Evolutionary conservation across 495 filamentous ascomycete species (phyloP), one percentile per base, ranked within the genome.

Genomic region (Chaetomium tenue): DNA sequence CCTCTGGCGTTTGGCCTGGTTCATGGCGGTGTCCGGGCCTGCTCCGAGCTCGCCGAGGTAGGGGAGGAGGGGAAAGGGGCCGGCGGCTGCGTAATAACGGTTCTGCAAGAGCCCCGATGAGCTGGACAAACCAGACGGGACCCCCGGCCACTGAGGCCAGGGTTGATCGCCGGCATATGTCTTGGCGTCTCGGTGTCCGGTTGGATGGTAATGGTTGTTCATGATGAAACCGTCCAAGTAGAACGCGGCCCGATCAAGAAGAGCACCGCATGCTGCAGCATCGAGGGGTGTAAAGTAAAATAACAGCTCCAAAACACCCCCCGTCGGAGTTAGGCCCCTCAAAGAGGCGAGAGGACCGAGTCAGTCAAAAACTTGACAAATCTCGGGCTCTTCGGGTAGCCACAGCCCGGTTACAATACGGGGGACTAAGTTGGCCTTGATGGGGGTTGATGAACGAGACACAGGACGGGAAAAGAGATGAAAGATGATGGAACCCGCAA

Each of bases 21-120:
- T 69, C 71, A 72, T 72, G 58, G 72, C 67, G 58, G 20, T 9
- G 16, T 47, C 42, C 11, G 47, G 28, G 39, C 5, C 42, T 57
- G 56, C n/a, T 44, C 60, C 26, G 37, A 58, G 22, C 47, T 46
- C 33, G 28, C 47, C 23, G 47, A 52, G 59, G 11, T 44, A 20
- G 26, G 61, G 23, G n/a, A 53, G 63, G 20, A 48, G 28, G 11
- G 51, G 58, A 51, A 52, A 56, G 18, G 51, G 40, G 40, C 42
- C 54, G 25, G 48, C 33, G 13, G 50, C 13, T 20, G 62, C 39
- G 52, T 64, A 64, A 47, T 64, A 61, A 7, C 53, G 56, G 33
- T 37, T 37, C 54, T 23, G 57, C 52, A 62, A 46, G 33, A 25
- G 63, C 25, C 47, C 58, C 30, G 60, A 47, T 37, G 60, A 55